Conservation (phyloP, 75 land plant genomes). For the Adiantum capillusveneris region DNA sequence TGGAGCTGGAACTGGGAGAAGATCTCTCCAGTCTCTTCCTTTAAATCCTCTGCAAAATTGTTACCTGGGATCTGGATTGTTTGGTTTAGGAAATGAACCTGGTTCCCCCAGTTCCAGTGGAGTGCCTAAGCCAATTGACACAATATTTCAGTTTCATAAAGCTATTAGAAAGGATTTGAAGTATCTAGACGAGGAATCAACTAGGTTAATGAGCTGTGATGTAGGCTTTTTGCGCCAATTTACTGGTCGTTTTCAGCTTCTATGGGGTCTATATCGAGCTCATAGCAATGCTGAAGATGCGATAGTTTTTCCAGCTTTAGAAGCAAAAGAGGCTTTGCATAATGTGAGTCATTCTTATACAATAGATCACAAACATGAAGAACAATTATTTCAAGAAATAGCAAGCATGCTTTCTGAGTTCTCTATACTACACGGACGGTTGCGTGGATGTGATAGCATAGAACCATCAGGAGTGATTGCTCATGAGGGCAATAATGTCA, state of each 20-base stretch:
- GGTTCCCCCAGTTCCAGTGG: constrained; percentile 10
- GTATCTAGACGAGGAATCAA: constrained; percentile 51
- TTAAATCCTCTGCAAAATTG: constrained; percentile 12
- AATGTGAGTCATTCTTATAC: constrained; percentile 62
- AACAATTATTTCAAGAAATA: constrained; percentile 40
- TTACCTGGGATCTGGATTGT: constrained; percentile 23
- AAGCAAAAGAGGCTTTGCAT: constrained; percentile 52
- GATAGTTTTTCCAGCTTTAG: constrained; percentile 73
- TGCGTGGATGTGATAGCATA: constrained; percentile 3
- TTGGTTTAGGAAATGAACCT: constrained; percentile 16
- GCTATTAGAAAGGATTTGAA: constrained; percentile 61
- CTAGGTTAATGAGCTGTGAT: constrained; percentile 34
- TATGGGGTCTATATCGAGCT: constrained; percentile 45
- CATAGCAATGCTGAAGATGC: constrained; percentile 79
- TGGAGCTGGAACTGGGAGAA: constrained; percentile 8
- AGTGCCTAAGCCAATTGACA: constrained; percentile 44
- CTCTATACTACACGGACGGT: constrained; percentile 11
- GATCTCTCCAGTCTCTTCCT: constrained; percentile 11
- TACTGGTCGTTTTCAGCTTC: constrained; percentile 37
- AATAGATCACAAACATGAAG: constrained; percentile 70
- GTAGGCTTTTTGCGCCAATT: constrained; percentile 38
- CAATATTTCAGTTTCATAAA: constrained; percentile 58
- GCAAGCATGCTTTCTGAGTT: constrained; percentile 30
- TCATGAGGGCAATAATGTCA: too few relatives aligned
- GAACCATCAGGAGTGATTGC: neutral